Evolutionary conservation across 2,329 filamentous ascomycete genomes (phyloP), one percentile per base, ranked within the genome.

Genomic region (Aspergillus pseudonomiae): DNA sequence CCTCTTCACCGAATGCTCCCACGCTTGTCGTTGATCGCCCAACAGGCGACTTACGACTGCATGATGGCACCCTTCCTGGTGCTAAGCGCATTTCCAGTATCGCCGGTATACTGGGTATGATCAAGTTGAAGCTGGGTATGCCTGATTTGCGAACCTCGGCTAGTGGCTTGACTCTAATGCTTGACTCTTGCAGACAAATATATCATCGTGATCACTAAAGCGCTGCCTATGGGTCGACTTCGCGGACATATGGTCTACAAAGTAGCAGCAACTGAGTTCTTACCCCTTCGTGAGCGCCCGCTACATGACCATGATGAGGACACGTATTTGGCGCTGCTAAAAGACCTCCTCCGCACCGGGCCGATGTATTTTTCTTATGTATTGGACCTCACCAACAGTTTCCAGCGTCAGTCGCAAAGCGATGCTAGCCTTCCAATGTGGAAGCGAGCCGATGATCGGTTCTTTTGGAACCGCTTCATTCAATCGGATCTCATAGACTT

Each of bases 341-440:
- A 93, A 78, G 88, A 86, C 55, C 89, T 95, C 66, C 86, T 99
- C 71, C 91, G 91, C 77, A 89, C 87, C 14, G 92, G 91, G 0
- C 93, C 94, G 10, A 93, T 98, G 90, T 98, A 96, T 85, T 99
- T 97, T 75, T 98, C 95, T 62, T 99, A 99, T 83, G 94, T 94
- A 10, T 88, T 96, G 77, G 95, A 99, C 79, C 86, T 99, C 68
- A 99, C 95, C 71, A 99, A 96, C 83, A 94, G 88, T 76, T 97
- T 98, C 82, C 95, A 99, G 81, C 89, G 95, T 67, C 95, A 98
- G 77, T 89, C 94, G 4, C 88, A 94, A 69, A 83, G 88, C 68
- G 88, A 96, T 76, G 81, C 83, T 61, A 86, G 86, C 19, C 82
- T 85, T 61, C 94, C 95, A 14, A 80, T 98, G 63, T 99, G 95